Conservation (phyloP, 768 basidiomycete genomes). For the Lactarius quietus region DNA sequence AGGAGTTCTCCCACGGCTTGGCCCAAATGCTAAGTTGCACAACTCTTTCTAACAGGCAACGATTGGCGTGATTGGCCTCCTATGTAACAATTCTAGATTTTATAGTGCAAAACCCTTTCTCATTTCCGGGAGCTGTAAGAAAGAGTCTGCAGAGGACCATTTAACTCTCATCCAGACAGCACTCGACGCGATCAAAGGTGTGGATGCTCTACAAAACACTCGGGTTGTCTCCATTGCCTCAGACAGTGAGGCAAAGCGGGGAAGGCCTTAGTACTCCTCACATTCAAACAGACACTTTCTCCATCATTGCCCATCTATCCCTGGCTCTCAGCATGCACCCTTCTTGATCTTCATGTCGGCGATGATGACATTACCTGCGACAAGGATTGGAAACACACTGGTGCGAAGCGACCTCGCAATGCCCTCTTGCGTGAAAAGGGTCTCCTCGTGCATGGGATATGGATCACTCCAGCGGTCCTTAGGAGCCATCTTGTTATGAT, state of each 20-base stretch:
- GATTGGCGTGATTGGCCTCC: background rate
- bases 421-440: conserved; percentile 2
- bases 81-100: background rate
- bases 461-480: no score
- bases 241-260: background rate
- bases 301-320: background rate
- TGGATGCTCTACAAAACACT: no score
- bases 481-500: no score
- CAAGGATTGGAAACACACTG: conserved; percentile 10
- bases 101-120: conserved; percentile 10
- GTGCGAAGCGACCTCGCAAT: background rate
- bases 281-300: background rate
- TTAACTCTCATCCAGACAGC: background rate
- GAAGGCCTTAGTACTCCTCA: background rate
- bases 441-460: background rate
- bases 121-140: conserved; percentile 8
- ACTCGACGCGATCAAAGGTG: background rate
- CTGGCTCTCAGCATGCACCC: background rate
- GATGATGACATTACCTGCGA: conserved; percentile 10
- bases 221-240: background rate
- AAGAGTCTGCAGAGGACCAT: background rate
- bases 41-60: background rate
- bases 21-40: no score
- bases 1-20: background rate
- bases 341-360: background rate